Base-by-base conservation (phyloP, 805 yeast species). In the Candida nemodendra region DNA sequence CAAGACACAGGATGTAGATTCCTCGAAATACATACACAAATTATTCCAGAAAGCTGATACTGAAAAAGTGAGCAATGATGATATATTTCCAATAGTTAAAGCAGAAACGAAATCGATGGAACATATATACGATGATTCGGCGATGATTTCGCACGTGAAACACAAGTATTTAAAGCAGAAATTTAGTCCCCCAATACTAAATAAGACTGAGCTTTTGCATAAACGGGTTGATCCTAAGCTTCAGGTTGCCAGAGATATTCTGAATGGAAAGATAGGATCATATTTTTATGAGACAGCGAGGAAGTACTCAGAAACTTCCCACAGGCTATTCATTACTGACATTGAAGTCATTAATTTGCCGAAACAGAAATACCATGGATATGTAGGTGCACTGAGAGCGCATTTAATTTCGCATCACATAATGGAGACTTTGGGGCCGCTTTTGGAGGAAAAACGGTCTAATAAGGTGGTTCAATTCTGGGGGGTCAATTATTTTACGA, bases 371-470 rank as follows among this genome's bases (percentile, higher is more conserved):
- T 79, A 72, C 50, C 78, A 78, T 18, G 90, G 91, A 0, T 83
- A 70, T 51, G 71, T 72, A 44, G 91, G 90, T 0, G 56, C 74
- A 23, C 68, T 66, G 44, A 64, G 90, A 38, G 84, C 81, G 45
- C 61, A 70, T 38, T 54, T 64, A 12, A 67, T 82, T 1, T 71
- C 81, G 1, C 53, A 62, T 19, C 47, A 64, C 27, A 71, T 83
- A 12, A 40, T 59, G n/a, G 51, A 56, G 2, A 43, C 51, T 9
- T 69, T 59, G 36, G 53, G 56, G 17, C 36, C 48, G 1, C 53
- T 62, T 19, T 45, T 81, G 3, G 39, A 45, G 4, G 36, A 42
- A 18, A 47, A 56, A 29, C 56, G 48, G 35, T 59, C 45, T 2
- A 75, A 75, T 46, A 59, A 64, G 15, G 75, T 79, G 1, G 56